A percentile compares a stretch with the other conserved stretches of the same genome.
phyloP scores from a whole-genome alignment of 805 yeast species.

The Cyberlindnera mycetangii region DNA sequence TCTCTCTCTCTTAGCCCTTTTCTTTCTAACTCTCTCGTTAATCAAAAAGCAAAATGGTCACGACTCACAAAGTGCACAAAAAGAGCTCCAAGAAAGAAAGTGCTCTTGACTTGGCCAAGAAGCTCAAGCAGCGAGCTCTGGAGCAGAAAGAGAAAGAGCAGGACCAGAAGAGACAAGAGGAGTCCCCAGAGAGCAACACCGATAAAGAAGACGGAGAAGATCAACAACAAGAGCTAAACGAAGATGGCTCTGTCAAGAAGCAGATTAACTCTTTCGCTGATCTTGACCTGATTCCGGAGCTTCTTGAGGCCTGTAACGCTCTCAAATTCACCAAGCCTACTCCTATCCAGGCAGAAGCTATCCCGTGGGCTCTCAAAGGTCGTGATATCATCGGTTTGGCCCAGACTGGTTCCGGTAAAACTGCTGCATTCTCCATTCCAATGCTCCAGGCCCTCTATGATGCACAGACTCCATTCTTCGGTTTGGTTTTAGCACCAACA shows the following conservation, averaged over 20 bases:
- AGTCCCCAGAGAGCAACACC: conserved; percentile 3
- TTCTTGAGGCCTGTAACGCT: conserved; percentile 72
- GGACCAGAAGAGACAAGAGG: conserved; percentile 1
- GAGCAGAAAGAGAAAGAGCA: conserved; percentile 23
- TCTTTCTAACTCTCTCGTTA: background rate
- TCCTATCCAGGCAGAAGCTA: conserved; percentile 88
- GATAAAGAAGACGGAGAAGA: conserved; percentile 1
- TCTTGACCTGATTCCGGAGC: conserved; percentile 68
- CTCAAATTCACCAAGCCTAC: conserved; percentile 82
- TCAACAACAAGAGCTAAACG: conserved; percentile 12
- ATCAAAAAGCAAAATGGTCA: background rate
- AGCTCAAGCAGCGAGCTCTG: conserved; percentile 44
- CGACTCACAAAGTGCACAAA: conserved; percentile 18
- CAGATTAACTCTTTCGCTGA: conserved; percentile 45
- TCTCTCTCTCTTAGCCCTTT: background rate
- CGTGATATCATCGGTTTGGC: conserved; percentile 95
- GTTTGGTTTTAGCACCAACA: conserved; percentile 84
- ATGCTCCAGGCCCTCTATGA: conserved; percentile 88
- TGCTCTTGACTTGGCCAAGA: conserved; percentile 52
- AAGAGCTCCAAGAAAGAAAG: conserved; percentile 30
- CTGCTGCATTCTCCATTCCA: conserved; percentile 98
- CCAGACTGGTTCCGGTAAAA: conserved; percentile 97
- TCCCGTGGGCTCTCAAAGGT: conserved; percentile 88
- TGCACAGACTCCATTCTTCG: conserved; percentile 83
- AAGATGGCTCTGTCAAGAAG: conserved; percentile 20